A percentile compares a stretch with the other conserved stretches of the same genome.
phyloP scores from a whole-genome alignment of 176 grass and related monocot species.

The Triticum urartu region DNA sequence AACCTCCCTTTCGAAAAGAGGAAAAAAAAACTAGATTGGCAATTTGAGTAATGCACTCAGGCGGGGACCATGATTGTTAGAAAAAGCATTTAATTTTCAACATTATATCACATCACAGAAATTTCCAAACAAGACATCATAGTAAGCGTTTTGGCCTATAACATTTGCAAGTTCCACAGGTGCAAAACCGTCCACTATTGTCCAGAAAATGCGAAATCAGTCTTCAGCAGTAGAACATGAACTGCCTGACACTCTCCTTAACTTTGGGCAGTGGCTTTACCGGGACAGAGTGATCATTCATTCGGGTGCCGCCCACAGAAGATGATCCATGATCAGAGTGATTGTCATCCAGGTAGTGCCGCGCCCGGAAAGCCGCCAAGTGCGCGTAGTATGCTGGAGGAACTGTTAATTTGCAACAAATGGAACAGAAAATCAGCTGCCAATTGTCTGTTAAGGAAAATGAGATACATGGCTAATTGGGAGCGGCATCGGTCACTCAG shows the following conservation, averaged over 20 bases:
- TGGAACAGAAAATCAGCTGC: background rate
- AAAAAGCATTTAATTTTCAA: background rate
- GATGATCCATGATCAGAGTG: conserved; percentile 38
- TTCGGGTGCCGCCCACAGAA: background rate
- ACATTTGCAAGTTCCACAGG: background rate
- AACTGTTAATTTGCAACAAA: conserved; percentile 35
- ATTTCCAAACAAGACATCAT: background rate
- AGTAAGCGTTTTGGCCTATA: background rate
- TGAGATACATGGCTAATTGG: background rate
- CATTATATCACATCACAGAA: background rate
- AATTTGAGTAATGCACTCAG: no score
- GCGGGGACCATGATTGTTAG: no score
- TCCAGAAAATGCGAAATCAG: background rate
- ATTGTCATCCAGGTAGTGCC: conserved; percentile 56
- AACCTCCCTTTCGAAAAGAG: no score
- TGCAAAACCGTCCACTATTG: background rate
- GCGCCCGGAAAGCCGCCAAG: conserved; percentile 64
- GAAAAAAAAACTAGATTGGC: no score
- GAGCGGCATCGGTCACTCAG: background rate
- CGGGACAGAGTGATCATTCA: background rate
- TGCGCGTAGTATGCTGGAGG: conserved; percentile 90
- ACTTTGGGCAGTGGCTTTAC: conserved; percentile 44
- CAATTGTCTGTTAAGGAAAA: background rate
- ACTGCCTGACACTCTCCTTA: conserved; percentile 57
- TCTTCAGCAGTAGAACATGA: conserved; percentile 83